Conservation (phyloP, 2,329 filamentous ascomycete species). For the Penicillium fuscoglaucum region DNA sequence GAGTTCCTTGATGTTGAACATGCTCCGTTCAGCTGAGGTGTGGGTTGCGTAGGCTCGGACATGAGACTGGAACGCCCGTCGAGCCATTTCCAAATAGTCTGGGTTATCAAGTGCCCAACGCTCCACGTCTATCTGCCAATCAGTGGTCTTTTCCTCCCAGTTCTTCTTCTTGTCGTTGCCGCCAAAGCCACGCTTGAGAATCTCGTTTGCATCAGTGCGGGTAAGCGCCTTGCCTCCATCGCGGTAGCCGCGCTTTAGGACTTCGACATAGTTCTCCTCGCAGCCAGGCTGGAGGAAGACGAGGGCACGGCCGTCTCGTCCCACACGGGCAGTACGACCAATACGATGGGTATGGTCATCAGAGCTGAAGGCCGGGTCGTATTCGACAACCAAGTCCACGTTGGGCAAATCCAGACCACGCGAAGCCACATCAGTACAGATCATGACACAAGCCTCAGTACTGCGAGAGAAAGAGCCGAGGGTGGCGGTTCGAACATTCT, state of each 20-base stretch:
- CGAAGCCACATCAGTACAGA: constrained; percentile 94
- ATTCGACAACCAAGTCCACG: constrained; percentile 92
- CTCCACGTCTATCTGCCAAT: constrained; percentile 66
- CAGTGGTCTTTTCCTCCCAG: constrained; percentile 67
- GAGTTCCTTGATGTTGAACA: constrained; percentile 88
- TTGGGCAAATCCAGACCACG: constrained; percentile 94
- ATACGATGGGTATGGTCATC: constrained; percentile 94
- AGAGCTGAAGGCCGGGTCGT: constrained; percentile 90
- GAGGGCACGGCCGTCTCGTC: constrained; percentile 79
- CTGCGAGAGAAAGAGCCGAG: constrained; percentile 75
- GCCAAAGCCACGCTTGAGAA: constrained; percentile 66
- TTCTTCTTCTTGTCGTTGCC: constrained; percentile 48
- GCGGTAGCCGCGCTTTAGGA: constrained; percentile 71
- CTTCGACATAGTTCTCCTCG: constrained; percentile 85
- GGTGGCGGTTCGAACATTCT: constrained; percentile 83
- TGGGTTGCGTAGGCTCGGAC: constrained; percentile 95
- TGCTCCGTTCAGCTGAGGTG: constrained; percentile 75
- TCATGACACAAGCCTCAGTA: constrained; percentile 73
- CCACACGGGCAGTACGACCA: constrained; percentile 90
- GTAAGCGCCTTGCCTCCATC: constrained; percentile 64
- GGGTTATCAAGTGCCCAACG: constrained; percentile 64
- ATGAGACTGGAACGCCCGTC: constrained; percentile 86
- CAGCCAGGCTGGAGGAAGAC: constrained; percentile 88
- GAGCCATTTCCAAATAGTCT: constrained; percentile 74
- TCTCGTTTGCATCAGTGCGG: constrained; percentile 63